phyloP scores from a whole-genome alignment of 768 basidiomycete species.

The Suillus ampliporus region DNA sequence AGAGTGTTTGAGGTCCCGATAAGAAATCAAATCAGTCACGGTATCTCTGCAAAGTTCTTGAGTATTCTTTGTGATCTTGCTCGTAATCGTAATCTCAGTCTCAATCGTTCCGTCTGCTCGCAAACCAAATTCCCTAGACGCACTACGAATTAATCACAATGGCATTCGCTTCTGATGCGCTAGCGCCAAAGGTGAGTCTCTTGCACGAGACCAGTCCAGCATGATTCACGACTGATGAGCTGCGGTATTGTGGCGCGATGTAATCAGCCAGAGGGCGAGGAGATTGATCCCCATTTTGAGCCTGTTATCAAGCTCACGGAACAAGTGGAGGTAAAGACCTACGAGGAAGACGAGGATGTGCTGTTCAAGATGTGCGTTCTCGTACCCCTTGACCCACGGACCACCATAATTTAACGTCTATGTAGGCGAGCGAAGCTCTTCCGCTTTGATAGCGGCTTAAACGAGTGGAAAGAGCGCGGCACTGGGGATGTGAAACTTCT shows the following conservation, averaged over 20 bases:
- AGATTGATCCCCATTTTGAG: slow-evolving; percentile 90
- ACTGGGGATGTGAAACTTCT: slow-evolving; percentile 96
- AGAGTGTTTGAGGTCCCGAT: slow-evolving; percentile 13
- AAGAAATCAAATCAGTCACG: slow-evolving; percentile 17
- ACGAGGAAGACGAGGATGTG: slow-evolving; percentile 92
- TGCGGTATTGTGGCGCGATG: slow-evolving; percentile 8
- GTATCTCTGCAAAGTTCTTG: slow-evolving; percentile 16
- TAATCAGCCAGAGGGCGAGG: slow-evolving; percentile 59
- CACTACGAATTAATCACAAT: slow-evolving; percentile 39
- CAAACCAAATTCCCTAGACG: slow-evolving; percentile 5
- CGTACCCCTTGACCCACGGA: slow-evolving; percentile 16
- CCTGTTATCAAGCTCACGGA: slow-evolving; percentile 97
- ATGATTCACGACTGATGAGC: slow-evolving; percentile 1
- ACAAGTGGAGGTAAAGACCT: slow-evolving; percentile 92
- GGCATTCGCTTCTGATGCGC: slow-evolving; percentile 65
- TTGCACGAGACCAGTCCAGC: slow-evolving; percentile 22
- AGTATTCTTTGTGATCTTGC: slow-evolving; percentile 14
- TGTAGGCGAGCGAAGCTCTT: slow-evolving; percentile 96
- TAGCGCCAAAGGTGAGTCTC: slow-evolving; percentile 71
- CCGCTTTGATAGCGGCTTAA: slow-evolving; percentile 77
- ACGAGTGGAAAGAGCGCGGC: slow-evolving; percentile 98
- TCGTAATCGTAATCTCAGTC: slow-evolving; percentile 8
- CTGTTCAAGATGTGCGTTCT: slow-evolving; percentile 92
- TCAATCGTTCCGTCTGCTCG: slow-evolving; percentile 5
- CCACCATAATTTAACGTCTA: slow-evolving; percentile 28